Conservation (phyloP, 257 asterid genomes). For the Solanum neorickii region DNA sequence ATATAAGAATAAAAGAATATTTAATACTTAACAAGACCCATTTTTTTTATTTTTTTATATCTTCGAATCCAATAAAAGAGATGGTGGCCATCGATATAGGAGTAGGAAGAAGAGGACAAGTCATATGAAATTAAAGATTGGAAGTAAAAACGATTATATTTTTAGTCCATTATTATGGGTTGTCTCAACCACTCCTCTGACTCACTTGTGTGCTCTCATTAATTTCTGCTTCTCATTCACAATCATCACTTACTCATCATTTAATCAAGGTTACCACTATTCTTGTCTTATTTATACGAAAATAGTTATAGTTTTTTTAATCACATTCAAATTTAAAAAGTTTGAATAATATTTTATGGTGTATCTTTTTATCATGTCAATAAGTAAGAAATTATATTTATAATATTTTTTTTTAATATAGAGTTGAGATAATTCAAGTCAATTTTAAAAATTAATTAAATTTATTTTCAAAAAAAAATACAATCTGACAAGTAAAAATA, state of each 20-base stretch:
- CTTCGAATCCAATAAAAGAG: neutral
- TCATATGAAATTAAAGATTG: neutral
- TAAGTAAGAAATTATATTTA: too few species aligned
- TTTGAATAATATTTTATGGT: fast-evolving
- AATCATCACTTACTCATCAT: neutral
- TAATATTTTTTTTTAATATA: too few species aligned
- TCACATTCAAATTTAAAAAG: too few species aligned
- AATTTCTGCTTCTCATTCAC: neutral
- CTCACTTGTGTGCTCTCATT: neutral
- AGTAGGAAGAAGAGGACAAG: neutral
- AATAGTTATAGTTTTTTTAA: fast-evolving
- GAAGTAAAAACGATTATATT: neutral
- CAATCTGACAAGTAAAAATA: too few species aligned
- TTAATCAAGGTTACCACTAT: too few species aligned
- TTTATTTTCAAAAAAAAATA: fast-evolving
- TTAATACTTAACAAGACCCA: too few species aligned
- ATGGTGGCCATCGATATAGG: neutral
- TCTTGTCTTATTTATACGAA: too few species aligned
- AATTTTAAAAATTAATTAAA: too few species aligned
- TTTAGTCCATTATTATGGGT: neutral
- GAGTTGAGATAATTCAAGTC: too few species aligned
- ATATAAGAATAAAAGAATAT: too few species aligned
- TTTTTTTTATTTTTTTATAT: too few species aligned
- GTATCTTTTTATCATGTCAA: fast-evolving
- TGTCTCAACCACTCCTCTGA: neutral